Evolutionary conservation across 345 rosid genomes (phyloP).

Genomic region (Eucalyptus pauciflora): DNA sequence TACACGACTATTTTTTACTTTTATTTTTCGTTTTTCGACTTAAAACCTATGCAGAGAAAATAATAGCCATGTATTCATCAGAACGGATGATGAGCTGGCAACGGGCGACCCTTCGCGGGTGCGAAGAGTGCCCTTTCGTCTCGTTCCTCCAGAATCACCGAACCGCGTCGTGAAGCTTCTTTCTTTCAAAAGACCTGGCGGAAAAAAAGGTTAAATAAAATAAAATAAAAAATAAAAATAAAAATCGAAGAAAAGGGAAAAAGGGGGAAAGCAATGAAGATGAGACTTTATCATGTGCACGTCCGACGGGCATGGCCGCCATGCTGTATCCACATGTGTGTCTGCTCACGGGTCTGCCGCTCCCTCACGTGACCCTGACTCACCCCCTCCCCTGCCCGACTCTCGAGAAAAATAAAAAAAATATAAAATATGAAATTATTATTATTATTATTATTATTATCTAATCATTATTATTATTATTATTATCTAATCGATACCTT

Average conservation of each 20-base stretch:
- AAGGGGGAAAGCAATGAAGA: neutral
- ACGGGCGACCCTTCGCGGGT: neutral
- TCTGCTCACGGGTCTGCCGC: slow-evolving; percentile 45
- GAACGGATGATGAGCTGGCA: neutral
- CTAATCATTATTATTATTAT: neutral
- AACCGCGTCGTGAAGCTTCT: neutral
- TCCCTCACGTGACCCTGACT: slow-evolving; percentile 31
- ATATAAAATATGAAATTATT: too few relatives aligned
- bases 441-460: neutral
- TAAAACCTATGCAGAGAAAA: too few relatives aligned
- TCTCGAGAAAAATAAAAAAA: neutral
- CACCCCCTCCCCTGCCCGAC: neutral
- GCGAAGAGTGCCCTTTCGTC: neutral
- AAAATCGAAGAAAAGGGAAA: neutral
- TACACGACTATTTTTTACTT: too few relatives aligned
- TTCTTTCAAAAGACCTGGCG: neutral
- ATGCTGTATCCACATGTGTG: slow-evolving; percentile 41
- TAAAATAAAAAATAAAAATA: neutral
- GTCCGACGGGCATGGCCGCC: slow-evolving; percentile 44
- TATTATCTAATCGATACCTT: neutral
- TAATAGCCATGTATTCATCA: neutral
- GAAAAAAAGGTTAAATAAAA: too few relatives aligned
- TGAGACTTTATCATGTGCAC: neutral
- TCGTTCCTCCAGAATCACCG: neutral
- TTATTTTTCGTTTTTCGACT: neutral